Evolutionary conservation across 2,329 filamentous ascomycete species (phyloP).

Genomic region (Pseudogymnoascus verrucosus): DNA sequence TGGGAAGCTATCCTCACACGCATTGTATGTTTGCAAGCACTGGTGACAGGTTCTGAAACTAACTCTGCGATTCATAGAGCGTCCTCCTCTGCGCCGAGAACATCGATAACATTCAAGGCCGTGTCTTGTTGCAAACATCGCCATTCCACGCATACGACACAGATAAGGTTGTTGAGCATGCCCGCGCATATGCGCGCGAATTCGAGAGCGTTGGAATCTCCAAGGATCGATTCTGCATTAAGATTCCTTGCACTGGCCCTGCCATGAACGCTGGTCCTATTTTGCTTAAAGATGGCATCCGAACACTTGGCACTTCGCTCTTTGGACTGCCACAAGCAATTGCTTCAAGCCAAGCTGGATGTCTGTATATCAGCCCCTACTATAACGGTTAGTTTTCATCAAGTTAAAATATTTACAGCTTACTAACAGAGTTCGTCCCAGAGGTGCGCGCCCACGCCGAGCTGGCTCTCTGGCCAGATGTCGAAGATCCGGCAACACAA

Average conservation of each 20-base stretch:
- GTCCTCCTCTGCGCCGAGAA: slow-evolving; percentile 26
- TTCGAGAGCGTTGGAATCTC: slow-evolving; percentile 38
- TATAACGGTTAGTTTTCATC: slow-evolving; percentile 33
- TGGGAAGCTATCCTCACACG: slow-evolving; percentile 43
- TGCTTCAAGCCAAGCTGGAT: slow-evolving; percentile 40
- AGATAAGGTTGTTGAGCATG: slow-evolving; percentile 38
- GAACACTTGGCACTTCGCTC: slow-evolving; percentile 39
- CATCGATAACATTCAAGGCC: slow-evolving; percentile 37
- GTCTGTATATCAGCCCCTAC: slow-evolving; percentile 42
- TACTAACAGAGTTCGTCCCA: slow-evolving; percentile 17
- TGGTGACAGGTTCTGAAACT: not conserved
- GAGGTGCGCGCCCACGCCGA: slow-evolving; percentile 38
- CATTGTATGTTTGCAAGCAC: slow-evolving; percentile 26
- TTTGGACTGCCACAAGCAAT: slow-evolving; percentile 42
- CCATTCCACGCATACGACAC: slow-evolving; percentile 39
- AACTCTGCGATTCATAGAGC: not conserved
- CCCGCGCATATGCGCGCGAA: slow-evolving; percentile 38
- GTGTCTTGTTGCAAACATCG: slow-evolving; percentile 41
- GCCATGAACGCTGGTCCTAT: slow-evolving; percentile 38
- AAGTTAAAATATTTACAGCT: not conserved
- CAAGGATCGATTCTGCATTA: slow-evolving; percentile 42
- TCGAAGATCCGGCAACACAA: slow-evolving; percentile 35
- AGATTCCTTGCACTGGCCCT: slow-evolving; percentile 42
- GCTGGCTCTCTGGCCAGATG: slow-evolving; percentile 37
- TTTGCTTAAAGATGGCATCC: slow-evolving; percentile 37